Conservation (phyloP, 2,329 filamentous ascomycete genomes). For the Elsinoe australis region DNA sequence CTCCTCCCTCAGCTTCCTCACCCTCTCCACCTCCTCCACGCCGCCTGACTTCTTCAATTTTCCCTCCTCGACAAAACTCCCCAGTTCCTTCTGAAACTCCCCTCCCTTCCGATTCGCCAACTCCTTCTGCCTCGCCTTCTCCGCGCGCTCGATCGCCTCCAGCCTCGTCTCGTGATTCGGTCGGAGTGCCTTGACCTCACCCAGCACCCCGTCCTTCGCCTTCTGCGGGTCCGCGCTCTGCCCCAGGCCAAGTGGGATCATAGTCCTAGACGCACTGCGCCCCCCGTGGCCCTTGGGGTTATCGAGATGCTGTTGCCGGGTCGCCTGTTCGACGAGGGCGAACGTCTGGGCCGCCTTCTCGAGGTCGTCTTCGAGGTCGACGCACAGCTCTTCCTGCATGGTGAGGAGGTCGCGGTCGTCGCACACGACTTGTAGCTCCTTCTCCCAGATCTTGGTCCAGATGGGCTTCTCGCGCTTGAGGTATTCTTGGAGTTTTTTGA, state of each 20-base stretch:
- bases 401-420: conserved; percentile 91
- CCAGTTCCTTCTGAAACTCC: conserved; percentile 79
- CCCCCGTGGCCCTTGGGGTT: conserved; percentile 36
- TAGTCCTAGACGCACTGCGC: conserved; percentile 16
- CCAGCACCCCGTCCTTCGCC: conserved; percentile 84
- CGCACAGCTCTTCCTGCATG: conserved; percentile 89
- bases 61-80: conserved; percentile 76
- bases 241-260: conserved; percentile 29
- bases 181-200: conserved; percentile 85
- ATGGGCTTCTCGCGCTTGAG: conserved; percentile 86
- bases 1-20: conserved; percentile 79
- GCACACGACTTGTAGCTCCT: conserved; percentile 90
- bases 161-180: conserved; percentile 90
- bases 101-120: conserved; percentile 65
- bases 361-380: conserved; percentile 87
- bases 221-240: conserved; percentile 59
- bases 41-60: conserved; percentile 94
- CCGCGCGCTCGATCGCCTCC: conserved; percentile 94
- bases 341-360: conserved; percentile 94
- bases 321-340: conserved; percentile 89
- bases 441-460: conserved; percentile 99
- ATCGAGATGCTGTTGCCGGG: conserved; percentile 88
- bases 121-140: conserved; percentile 83
- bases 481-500: conserved; percentile 91
- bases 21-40: conserved; percentile 84